Evolutionary conservation across 2,329 filamentous ascomycete species (phyloP), one percentile per base, ranked within the genome.

Genomic region (Rhinocladiella similis): DNA sequence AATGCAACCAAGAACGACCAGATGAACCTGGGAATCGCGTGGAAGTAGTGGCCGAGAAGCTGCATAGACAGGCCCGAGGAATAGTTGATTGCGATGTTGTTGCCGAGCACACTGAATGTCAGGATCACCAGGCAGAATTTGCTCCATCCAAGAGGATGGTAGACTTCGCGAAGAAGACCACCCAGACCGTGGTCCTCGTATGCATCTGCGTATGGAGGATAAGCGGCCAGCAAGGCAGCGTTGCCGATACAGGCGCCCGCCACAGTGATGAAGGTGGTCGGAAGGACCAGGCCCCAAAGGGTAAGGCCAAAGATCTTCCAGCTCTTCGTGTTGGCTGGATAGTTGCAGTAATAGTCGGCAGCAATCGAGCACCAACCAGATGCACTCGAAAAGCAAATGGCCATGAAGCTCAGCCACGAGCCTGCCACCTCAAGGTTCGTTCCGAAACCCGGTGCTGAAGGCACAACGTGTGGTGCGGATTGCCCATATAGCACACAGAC

Each of bases 11-110:
- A 36, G 29, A 77, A 53, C 5, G 74, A 75, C 76, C 76, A 79
- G 61, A 79, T 69, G 60, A 77, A 75, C 45, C 76, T 79, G 22
- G 78, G 82, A 39, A 82, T 77, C 14, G 77, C 79, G n/a, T 78
- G 76, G 36, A 76, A 74, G 22, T 74, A 74, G 51, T 75, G 72
- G 22, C 75, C 73, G 61, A 80, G 75, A 63, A 78, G 73, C 67
- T 78, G 75, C 59, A 76, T 72, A 18, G 72, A 73, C 12, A 79
- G 69, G 1, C 75, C 76, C 16, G 72, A 72, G 47, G 69, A 73
- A 66, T 79, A 75, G 45, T 69, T 72, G 66, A 70, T 72, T 63
- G 73, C 71, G 66, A 72, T 72, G 66, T 73, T 73, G 68, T 75
- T 72, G 56, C 67, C 65, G 42, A 68, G 62, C 51, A 65, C 63